Evolutionary conservation across 1,284 basidiomycete genomes (phyloP), one percentile per base, ranked within the genome.

Genomic region (Cerrena zonata): DNA sequence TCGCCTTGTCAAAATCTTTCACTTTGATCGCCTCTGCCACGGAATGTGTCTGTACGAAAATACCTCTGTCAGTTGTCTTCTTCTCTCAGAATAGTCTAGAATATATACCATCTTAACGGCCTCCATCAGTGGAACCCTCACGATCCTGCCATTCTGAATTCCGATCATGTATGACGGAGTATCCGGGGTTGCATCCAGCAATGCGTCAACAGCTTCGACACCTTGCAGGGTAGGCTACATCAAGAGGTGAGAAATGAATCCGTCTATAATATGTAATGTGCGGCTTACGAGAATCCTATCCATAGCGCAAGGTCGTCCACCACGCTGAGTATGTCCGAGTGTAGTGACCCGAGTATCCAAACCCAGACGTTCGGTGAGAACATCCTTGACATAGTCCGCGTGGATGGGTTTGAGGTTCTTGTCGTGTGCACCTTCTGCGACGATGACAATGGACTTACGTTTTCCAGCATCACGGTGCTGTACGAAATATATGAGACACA

Each of bases 161-260:
- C 95, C 94, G 64, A 99, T 98, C 86, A 99, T 95, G 69, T 96
- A 97, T 0, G 92, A 95, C 0, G 94, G 94, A 0, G 90, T 94
- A 22, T 89, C 82, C 3, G 93, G 92, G 0, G 84, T 91, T 1
- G 94, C 82, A 62, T 91, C 86, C n/a, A 98, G 75, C 22, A 99
- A 76, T 1, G 91, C 89, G 49, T 94, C 79, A 42, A 99, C 89
- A 1, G 95, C 95, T 64, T 97, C 91, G 43, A 94, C 81, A 52
- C 93, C 94, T 76, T 99, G 94, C 21, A 98, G 72, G 1, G 94
- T 96, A 0, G 95, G 91, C 90, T 94, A 61, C 3, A 51, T 39
- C 41, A 19, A 30, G 42, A n/a, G n/a, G 11, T 41, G 37, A 56
- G 45, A 25, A 61, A 74, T 61, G 30, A 34, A 60, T 86, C 87